Base-by-base conservation (phyloP, 129 eudicot species). In the Flaveria trinervia region DNA sequence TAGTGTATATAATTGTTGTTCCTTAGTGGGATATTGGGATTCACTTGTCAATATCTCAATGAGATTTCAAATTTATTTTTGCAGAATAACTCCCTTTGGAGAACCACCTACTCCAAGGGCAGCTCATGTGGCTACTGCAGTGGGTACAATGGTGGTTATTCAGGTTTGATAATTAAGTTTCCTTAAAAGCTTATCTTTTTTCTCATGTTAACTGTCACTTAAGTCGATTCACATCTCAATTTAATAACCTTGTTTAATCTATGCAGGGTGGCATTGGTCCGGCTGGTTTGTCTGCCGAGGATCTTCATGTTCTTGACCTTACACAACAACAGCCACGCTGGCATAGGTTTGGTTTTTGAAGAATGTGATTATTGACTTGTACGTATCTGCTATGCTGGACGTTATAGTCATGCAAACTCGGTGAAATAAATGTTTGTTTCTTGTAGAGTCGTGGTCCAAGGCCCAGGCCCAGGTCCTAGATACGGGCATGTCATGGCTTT, bases 81-180 rank as follows among this genome's bases (percentile, higher is more conserved):
- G 57, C 89, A 94, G 98, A 82, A 88, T 94, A 70, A 85, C 91
- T 65, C 97, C 97, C 14, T 85, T 91, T 83, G 98, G 98, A 77
- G 98, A 94, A 70, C 97, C 98, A 68, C 98, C 98, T 33, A 89
- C 98, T 9, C 97, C 98, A 79, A 87, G 98, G 89, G 98, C 98
- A 20, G 98, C 98, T 55, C 98, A 94, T 70, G 98, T 94, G 76
- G 98, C 98, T 46, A 94, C 97, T 66, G 98, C 98, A 75, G 97
- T 94, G 45, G 97, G 98, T 69, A 94, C 98, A 25, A 94, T 94
- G 98, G 98, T 94, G 84, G 98, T 94, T 77, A 89, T 94, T 65
- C 98, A 93, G 98, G 98, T 92, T 71, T 70, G 79, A 62, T 62
- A 69, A 39, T 66, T 48, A 23, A n/a, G 18, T 12, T 13, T 65